Conservation (phyloP, 208 protist genomes). For the Angomonas deanei region DNA sequence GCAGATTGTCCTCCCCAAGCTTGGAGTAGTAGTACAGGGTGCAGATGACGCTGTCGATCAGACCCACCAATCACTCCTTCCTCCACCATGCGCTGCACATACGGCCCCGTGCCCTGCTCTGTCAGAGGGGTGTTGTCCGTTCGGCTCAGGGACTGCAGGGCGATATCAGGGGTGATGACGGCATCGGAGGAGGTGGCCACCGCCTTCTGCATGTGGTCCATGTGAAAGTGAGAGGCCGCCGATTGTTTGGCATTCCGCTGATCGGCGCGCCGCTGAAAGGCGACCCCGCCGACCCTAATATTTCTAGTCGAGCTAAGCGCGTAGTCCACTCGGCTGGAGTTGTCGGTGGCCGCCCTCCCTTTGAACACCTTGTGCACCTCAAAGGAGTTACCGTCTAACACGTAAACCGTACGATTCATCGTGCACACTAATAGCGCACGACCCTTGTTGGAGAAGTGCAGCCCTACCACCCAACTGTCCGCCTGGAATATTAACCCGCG, state of each 20-base stretch:
- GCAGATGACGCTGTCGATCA: constrained; percentile 57
- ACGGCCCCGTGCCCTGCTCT: constrained; percentile 34
- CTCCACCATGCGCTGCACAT: constrained; percentile 45
- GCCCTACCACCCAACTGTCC: constrained; percentile 68
- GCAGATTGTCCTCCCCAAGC: constrained; percentile 58
- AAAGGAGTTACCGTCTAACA: constrained; percentile 57
- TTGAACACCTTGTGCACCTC: constrained; percentile 67
- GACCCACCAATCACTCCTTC: constrained; percentile 54
- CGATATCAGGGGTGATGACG: constrained; percentile 26
- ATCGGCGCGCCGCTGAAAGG: constrained; percentile 3
- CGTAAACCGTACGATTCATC: constrained; percentile 60
- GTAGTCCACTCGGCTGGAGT: constrained; percentile 43
- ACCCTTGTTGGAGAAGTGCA: constrained; percentile 47
- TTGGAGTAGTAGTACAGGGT: constrained; percentile 46
- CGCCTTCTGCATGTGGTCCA: neutral
- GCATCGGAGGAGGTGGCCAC: constrained; percentile 1
- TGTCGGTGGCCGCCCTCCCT: constrained; percentile 51
- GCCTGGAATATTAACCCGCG: constrained; percentile 57
- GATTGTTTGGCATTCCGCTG: neutral
- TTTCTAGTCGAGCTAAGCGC: constrained; percentile 49
- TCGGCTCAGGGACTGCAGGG: constrained; percentile 26
- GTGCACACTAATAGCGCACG: constrained; percentile 57
- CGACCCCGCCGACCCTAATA: constrained; percentile 49
- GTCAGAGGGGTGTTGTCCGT: constrained; percentile 38
- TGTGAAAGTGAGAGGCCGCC: neutral